Conservation (phyloP, 805 yeast genomes). For the Soucietia sequanensis region DNA sequence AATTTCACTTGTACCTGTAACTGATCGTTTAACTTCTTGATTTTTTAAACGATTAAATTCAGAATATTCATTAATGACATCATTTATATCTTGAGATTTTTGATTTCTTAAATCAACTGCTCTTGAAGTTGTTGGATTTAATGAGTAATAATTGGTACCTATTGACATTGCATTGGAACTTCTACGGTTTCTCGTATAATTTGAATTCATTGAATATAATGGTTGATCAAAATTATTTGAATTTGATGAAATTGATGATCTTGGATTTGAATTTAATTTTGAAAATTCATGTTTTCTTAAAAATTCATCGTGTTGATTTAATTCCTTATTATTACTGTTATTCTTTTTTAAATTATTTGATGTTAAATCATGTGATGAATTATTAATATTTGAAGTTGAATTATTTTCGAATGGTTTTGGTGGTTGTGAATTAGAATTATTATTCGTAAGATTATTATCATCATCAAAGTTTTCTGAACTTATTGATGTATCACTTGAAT, state of each 20-base stretch:
- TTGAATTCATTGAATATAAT: background rate
- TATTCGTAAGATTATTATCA: background rate
- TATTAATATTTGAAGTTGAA: no score
- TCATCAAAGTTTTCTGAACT: background rate
- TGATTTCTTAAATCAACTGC: constrained; percentile 22
- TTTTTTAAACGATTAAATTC: constrained; percentile 38
- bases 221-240: no score
- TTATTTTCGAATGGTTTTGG: no score
- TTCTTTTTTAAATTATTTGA: no score
- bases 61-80: constrained; percentile 46
- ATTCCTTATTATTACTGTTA: background rate
- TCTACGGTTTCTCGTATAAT: background rate
- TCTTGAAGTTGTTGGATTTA: constrained; percentile 17
- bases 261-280: constrained; percentile 7
- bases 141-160: constrained; percentile 12
- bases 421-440: background rate
- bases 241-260: constrained; percentile 5
- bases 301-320: constrained; percentile 20
- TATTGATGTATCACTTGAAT: background rate
- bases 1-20: constrained; percentile 21
- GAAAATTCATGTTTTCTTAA: constrained; percentile 11
- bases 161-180: background rate
- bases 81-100: constrained; percentile 33
- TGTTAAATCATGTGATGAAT: background rate
- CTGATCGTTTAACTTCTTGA: constrained; percentile 15